Percentiles rank a stretch among this genome's conserved stretches.
These are phyloP conservation scores for Seminavis robusta DNA, from an alignment of 108 stramenopile species.

Conservation along the genomic window DNA sequence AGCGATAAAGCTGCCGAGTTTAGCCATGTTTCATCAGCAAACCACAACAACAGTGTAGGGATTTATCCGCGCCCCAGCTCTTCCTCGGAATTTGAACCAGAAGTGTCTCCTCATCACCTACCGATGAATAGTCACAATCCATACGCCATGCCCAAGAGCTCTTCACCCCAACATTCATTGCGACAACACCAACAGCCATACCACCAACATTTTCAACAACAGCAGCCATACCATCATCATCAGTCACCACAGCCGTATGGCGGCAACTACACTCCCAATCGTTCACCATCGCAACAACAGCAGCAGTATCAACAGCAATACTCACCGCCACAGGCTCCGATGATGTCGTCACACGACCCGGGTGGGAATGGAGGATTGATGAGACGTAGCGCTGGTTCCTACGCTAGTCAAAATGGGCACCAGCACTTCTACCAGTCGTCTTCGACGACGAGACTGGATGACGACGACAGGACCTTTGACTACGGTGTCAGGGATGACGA, in stretches of 20 bases:
- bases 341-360: neutral
- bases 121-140: neutral
- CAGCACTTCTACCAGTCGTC: neutral
- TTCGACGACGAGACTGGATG: conserved; percentile 14
- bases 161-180: neutral
- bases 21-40: too few species aligned
- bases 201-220: too few species aligned
- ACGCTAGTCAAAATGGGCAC: neutral
- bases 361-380: neutral
- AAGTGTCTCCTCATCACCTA: neutral
- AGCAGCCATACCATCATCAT: too few species aligned
- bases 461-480: conserved; percentile 43
- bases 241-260: too few species aligned
- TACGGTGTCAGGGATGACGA: conserved; percentile 45
- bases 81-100: too few species aligned
- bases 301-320: neutral
- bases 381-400: neutral
- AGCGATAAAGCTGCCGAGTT: too few species aligned
- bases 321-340: neutral
- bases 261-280: too few species aligned
- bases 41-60: too few species aligned
- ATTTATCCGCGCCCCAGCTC: too few species aligned
- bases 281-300: too few species aligned
- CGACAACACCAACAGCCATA: too few species aligned
- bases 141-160: neutral